Evolutionary conservation across 2,329 filamentous ascomycete species (phyloP).

Genomic region (Chrysosphaeria jannelii): DNA sequence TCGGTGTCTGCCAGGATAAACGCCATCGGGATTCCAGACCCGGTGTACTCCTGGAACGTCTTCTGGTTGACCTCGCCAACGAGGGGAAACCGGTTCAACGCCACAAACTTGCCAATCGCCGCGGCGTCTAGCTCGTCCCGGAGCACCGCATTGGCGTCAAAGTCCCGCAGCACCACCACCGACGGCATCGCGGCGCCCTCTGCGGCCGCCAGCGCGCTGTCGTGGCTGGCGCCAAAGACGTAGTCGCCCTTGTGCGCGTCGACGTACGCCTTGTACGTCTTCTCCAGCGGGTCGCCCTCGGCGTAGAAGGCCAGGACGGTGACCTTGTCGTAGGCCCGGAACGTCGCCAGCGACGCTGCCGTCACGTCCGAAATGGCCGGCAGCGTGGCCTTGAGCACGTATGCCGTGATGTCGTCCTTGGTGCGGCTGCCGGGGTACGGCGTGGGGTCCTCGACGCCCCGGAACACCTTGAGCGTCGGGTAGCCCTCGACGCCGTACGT

Average conservation of each 20-base stretch:
- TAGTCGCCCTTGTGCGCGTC: constrained; percentile 63
- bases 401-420: constrained; percentile 44
- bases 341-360: constrained; percentile 64
- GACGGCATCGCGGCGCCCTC: constrained; percentile 71
- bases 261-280: constrained; percentile 47
- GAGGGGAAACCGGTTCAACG: constrained; percentile 60
- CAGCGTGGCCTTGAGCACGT: constrained; percentile 96
- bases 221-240: constrained; percentile 71
- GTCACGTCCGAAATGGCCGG: constrained; percentile 66
- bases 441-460: constrained; percentile 48
- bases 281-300: constrained; percentile 58
- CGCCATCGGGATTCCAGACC: constrained; percentile 65
- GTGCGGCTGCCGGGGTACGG: constrained; percentile 80
- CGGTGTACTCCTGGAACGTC: constrained; percentile 90
- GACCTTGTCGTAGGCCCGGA: constrained; percentile 95
- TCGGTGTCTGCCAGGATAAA: constrained; percentile 90
- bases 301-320: constrained; percentile 70
- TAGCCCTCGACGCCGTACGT: constrained; percentile 83
- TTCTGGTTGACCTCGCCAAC: constrained; percentile 91
- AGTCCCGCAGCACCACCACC: constrained; percentile 86
- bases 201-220: constrained; percentile 57
- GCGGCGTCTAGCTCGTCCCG: constrained; percentile 55
- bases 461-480: constrained; percentile 97
- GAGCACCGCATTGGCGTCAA: constrained; percentile 81
- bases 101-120: constrained; percentile 55